A percentile compares a stretch with the other conserved stretches of the same genome.
phyloP scores from a whole-genome alignment of 352 stramenopile genomes.

The Phytopythium ostracodes region DNA sequence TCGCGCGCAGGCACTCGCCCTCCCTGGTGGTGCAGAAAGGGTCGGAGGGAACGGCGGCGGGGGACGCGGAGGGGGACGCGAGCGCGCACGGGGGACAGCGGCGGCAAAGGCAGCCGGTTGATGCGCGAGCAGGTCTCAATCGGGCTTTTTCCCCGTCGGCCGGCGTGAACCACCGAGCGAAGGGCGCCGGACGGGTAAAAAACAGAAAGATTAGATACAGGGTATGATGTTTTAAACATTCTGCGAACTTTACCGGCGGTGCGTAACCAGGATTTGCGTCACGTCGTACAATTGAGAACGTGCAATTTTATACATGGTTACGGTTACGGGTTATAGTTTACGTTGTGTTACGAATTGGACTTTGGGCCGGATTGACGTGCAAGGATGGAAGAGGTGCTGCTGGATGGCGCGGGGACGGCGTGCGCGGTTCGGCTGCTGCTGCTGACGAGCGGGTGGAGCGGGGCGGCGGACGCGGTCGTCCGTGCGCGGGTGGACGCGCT shows the following conservation, averaged over 20 bases:
- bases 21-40: background rate
- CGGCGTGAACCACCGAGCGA: too few species aligned
- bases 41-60: background rate
- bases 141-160: background rate
- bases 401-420: constrained; percentile 24
- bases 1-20: background rate
- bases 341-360: background rate
- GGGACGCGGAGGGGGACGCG: background rate
- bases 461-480: constrained; percentile 26
- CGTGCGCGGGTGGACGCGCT: constrained; percentile 16
- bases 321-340: background rate
- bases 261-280: background rate
- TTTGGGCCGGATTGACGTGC: background rate
- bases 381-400: constrained; percentile 6
- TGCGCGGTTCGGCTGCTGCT: constrained; percentile 9
- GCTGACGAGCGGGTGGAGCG: constrained; percentile 41
- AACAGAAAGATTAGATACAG: background rate
- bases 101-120: background rate
- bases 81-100: background rate
- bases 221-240: background rate
- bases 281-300: background rate
- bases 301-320: background rate
- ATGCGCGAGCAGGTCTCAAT: constrained; percentile 1
- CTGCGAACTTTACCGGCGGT: too few species aligned
- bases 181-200: background rate